These are phyloP conservation scores for Fistulinella prunicolor DNA, from an alignment of 768 basidiomycete species.

Conservation along the genomic window DNA sequence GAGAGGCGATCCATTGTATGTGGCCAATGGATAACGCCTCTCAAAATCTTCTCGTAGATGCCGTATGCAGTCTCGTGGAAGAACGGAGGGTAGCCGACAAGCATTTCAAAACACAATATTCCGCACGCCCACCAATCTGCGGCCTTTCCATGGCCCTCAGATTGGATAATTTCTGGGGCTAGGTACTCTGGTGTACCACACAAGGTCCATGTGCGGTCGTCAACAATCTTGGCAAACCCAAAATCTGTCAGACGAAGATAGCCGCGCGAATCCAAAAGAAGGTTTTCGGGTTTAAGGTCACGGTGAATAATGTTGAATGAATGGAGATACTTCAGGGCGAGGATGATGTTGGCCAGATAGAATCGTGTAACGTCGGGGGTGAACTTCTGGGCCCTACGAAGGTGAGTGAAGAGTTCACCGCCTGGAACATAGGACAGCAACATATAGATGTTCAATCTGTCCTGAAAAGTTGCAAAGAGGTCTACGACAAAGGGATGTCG, in stretches of 20 bases:
- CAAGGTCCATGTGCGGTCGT: conserved; percentile 96
- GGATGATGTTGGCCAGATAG: conserved; percentile 93
- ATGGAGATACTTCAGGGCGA: conserved; percentile 93
- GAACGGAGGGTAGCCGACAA: conserved; percentile 98
- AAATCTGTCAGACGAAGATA: conserved; percentile 97
- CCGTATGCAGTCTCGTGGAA: conserved; percentile 97
- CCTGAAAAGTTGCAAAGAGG: conserved; percentile 93
- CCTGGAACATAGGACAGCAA: conserved; percentile 94
- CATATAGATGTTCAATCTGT: conserved; percentile 97
- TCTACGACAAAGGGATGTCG: conserved; percentile 97
- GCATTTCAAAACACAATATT: conserved; percentile 96
- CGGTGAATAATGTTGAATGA: conserved; percentile 98
- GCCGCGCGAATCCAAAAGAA: conserved; percentile 90
- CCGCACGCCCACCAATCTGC: conserved; percentile 99
- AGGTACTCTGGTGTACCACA: conserved; percentile 97
- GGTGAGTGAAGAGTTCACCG: conserved; percentile 95
- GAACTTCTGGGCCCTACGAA: conserved; percentile 91
- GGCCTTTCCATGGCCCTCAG: conserved; percentile 96
- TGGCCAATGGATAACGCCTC: conserved; percentile 89
- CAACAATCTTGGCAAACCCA: conserved; percentile 96
- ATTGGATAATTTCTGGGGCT: conserved; percentile 97
- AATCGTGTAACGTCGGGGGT: conserved; percentile 97
- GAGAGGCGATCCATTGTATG: conserved; percentile 85
- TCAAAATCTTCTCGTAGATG: conserved; percentile 96
- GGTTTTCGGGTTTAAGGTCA: conserved; percentile 97